Base-by-base conservation (phyloP, 352 stramenopile species). In the Pythium utonaiense region DNA sequence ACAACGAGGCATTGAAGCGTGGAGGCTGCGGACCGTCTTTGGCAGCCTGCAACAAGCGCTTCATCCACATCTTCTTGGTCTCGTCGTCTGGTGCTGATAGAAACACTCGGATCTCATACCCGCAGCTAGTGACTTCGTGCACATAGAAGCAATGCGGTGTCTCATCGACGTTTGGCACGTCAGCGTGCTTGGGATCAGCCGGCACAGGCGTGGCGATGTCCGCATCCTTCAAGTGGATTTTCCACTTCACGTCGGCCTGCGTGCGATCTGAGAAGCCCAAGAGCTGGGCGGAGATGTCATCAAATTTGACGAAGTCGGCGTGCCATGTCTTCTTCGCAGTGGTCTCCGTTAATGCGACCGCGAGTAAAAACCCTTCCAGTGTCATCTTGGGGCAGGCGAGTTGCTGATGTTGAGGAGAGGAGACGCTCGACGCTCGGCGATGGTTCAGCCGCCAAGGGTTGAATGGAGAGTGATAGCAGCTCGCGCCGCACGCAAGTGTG, bases 211-310 rank as follows among this genome's bases (percentile, higher is more conserved):
- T 88, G 25, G 71, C 71, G 6, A 91, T 68, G 54, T 91, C 80
- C 10, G 78, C 67, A 22, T 71, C 71, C 3, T 75, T 66, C 19
- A 88, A 59, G 19, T 70, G 41, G 14, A 88, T 36, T 27, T 69
- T 79, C 78, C 78, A 89, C 24, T 69, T 73, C 21, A 86, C 57
- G 14, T 81, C 65, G 34, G 60, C 63, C 41, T 86, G 78, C 8
- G 73, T 76, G 28, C 67, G 64, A 36, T 88, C 75, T 4, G 66
- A 71, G 57, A 88, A 88, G 14, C 69, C 75, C 34, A 89, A 66
- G 19, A 91, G 57, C 38, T 82, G 74, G 21, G 73, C 81, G 6
- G 81, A 83, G 34, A 89, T 85, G 42, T 89, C 78, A 56, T 88
- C 78, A 7, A 82, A 64, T 58, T 83, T 87, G 57, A 89, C 41